Conservation (phyloP, 176 grass and related monocot genomes). For the Bonia amplexicaulis region DNA sequence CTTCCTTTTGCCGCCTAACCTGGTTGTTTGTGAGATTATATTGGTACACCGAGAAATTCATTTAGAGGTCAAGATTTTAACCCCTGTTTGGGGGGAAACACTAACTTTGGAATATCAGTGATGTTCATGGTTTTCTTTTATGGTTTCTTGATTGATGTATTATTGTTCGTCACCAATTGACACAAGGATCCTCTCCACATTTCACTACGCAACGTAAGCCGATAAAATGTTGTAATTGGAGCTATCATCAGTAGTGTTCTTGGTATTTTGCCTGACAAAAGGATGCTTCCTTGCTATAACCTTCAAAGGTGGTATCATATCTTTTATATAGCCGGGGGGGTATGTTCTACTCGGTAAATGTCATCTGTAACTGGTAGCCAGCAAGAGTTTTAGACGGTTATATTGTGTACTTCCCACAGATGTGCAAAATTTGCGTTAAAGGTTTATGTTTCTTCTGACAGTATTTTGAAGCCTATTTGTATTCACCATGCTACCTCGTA, state of each 20-base stretch:
- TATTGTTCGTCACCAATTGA: background rate
- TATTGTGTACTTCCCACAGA: slow-evolving; percentile 27
- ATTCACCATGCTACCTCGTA: background rate
- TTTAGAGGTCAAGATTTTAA: slow-evolving; percentile 6
- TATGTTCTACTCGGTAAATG: slow-evolving; percentile 29
- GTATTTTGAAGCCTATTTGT: background rate
- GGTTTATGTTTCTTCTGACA: background rate
- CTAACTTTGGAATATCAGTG: slow-evolving; percentile 17
- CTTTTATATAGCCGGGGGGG: slow-evolving; percentile 8
- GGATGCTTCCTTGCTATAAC: background rate
- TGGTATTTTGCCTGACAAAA: background rate
- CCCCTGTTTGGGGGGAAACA: background rate
- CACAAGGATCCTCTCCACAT: slow-evolving; percentile 26
- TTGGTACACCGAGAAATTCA: background rate
- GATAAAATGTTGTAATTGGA: slow-evolving; percentile 25
- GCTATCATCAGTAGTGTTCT: slow-evolving; percentile 4
- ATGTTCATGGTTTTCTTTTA: slow-evolving; percentile 11
- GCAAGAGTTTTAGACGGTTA: slow-evolving; percentile 26
- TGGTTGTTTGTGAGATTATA: slow-evolving; percentile 19
- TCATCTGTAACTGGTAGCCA: slow-evolving; percentile 28
- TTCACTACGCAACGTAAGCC: background rate
- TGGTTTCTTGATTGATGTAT: slow-evolving; percentile 25
- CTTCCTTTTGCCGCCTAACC: slow-evolving; percentile 21
- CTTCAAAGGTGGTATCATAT: background rate
- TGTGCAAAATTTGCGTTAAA: slow-evolving; percentile 38